A percentile compares a stretch with the other conserved stretches of the same genome.
These are phyloP conservation scores for Capsella rubella DNA, from an alignment of 441 rosid species.

Conservation along the genomic window DNA sequence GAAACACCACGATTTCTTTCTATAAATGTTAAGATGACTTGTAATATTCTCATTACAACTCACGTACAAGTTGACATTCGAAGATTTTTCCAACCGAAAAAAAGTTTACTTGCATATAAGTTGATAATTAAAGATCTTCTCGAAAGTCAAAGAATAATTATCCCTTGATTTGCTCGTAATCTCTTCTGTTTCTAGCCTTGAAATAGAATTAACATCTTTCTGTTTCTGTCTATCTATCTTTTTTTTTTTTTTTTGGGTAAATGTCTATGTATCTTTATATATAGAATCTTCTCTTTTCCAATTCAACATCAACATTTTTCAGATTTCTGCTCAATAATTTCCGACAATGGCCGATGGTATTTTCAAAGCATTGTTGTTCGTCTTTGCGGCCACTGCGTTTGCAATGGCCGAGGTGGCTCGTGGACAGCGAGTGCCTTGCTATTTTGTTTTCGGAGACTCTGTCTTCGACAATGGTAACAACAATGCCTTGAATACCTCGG, in stretches of 20 bases:
- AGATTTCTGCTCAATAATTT: not conserved
- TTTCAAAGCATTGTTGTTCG: slow-evolving; percentile 24
- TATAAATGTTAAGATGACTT: slow-evolving; percentile 5
- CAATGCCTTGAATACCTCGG: slow-evolving; percentile 46
- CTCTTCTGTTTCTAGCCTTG: slow-evolving; percentile 24
- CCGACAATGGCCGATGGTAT: slow-evolving; percentile 16
- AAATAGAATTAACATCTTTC: slow-evolving; percentile 28
- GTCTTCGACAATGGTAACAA: slow-evolving; percentile 59
- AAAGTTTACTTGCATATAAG: not conserved
- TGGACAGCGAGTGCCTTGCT: slow-evolving; percentile 50
- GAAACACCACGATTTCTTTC: not conserved
- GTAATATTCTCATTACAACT: slow-evolving; percentile 28
- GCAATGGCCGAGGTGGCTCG: slow-evolving; percentile 20
- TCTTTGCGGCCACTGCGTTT: slow-evolving; percentile 18
- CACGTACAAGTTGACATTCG: slow-evolving; percentile 18
- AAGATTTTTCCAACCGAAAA: not conserved
- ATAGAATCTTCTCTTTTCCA: slow-evolving; percentile 18
- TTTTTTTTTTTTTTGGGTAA: not conserved
- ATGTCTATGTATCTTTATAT: slow-evolving; percentile 12
- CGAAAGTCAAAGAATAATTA: not conserved
- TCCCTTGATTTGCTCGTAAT: not conserved
- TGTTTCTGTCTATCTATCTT: not conserved
- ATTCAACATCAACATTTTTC: not conserved
- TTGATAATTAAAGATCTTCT: not conserved
- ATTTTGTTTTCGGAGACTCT: slow-evolving; percentile 58